Base-by-base conservation (phyloP, 345 rosid genomes). In the Jatropha curcas region DNA sequence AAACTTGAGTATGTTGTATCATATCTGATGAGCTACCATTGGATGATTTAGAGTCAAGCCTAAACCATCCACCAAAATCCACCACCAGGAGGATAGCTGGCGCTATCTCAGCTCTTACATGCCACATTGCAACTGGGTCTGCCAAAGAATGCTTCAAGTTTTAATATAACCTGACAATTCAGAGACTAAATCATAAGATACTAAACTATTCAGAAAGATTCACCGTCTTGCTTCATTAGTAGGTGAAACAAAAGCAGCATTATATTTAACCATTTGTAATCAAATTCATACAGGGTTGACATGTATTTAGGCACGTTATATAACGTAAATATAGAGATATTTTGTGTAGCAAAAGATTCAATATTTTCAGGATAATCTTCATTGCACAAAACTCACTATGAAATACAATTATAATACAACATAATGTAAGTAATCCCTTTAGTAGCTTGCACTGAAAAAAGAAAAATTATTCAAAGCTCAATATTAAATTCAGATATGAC, bases 91-190 rank as follows among this genome's bases (percentile, higher is more conserved):
- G 91, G 81, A 89, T 70, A 5, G 99, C 92, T 0, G 89, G 86
- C 16, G 97, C 94, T 75, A 91, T 88, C 85, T 95, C 88, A 39
- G 83, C 88, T 79, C 83, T 84, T 50, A 92, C 89, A 82, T 92
- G 99, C 99, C 99, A 92, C 97, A 92, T 89, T 61, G 98, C 97
- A 77, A 92, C 94, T 7, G 98, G 98, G 98, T 95, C 99, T 95
- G 99, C 90, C 92, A 95, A 90, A 92, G 77, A 88, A 89, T 79
- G 89, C 89, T 82, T 87, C 88, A 89, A 85, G 83, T 70, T 86
- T 88, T 88, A 90, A 88, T 86, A 85, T 80, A 86, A 86, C 93
- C 91, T 87, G 88, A 84, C 83, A 86, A 86, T 78, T 77, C 83
- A 84, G 71, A 85, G 68, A 79, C 81, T 84, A 75, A 80, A 77